Percentiles rank a stretch among this genome's conserved stretches.
Evolutionary conservation across 2,329 filamentous ascomycete species (phyloP).

Genomic region (Ophiostoma sp.): DNA sequence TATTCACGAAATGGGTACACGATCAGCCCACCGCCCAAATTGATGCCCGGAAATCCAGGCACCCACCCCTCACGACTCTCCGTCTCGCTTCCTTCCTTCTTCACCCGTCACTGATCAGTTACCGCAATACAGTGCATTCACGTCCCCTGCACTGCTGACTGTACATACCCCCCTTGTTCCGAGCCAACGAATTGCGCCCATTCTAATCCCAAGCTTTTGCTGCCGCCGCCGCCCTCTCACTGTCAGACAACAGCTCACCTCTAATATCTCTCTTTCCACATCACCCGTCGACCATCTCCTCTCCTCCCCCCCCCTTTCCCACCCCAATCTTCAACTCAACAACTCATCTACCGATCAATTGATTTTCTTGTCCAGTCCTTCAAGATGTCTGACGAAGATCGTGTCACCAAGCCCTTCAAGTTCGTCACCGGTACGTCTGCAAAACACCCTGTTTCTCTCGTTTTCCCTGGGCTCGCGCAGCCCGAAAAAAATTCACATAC

Average conservation of each 20-base stretch:
- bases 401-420: conserved; percentile 98
- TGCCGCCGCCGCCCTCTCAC: conserved; percentile 7
- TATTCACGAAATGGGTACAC: conserved; percentile 22
- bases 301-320: conserved; percentile 33
- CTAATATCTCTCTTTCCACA: conserved; percentile 16
- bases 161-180: conserved; percentile 24
- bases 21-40: conserved; percentile 21
- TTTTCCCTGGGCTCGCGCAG: neutral
- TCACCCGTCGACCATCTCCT: conserved; percentile 28
- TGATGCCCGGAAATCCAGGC: conserved; percentile 23
- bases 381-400: conserved; percentile 89
- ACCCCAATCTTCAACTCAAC: conserved; percentile 8
- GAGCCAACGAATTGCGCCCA: conserved; percentile 27
- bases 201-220: conserved; percentile 27
- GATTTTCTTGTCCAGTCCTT: conserved; percentile 36
- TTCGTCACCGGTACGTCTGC: conserved; percentile 70
- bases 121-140: neutral
- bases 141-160: conserved; percentile 1
- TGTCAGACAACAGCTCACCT: conserved; percentile 26
- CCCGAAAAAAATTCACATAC: conserved; percentile 21
- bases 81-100: conserved; percentile 17
- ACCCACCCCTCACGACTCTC: neutral
- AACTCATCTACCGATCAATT: conserved; percentile 30
- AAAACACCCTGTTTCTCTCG: neutral
- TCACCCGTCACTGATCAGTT: conserved; percentile 18